These are phyloP conservation scores for Rhodotorula sphaerocarpa DNA, from an alignment of 768 basidiomycete species.

Conservation along the genomic window DNA sequence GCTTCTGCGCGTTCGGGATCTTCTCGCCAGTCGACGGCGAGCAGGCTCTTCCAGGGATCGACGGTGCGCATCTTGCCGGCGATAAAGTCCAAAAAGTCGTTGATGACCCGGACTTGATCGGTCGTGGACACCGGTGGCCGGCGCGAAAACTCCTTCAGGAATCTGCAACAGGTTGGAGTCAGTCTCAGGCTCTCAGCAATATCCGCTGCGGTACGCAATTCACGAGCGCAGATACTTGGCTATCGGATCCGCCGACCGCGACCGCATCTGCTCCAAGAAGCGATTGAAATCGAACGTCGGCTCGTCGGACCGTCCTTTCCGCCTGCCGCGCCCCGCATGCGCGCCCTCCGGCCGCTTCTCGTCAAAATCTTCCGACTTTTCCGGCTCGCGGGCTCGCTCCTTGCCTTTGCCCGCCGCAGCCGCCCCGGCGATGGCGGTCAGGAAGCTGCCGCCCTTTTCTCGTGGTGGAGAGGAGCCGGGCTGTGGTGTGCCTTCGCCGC, in stretches of 20 bases:
- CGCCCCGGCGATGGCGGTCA: neutral
- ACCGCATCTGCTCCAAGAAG: slow-evolving; percentile 91
- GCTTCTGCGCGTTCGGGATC: slow-evolving; percentile 52
- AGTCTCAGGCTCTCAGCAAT: no score
- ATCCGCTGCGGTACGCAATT: no score
- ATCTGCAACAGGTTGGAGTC: no score
- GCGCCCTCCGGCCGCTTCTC: neutral
- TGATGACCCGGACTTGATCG: slow-evolving; percentile 91
- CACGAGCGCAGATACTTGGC: slow-evolving; percentile 93
- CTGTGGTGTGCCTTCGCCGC: neutral
- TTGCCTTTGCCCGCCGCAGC: slow-evolving; percentile 11
- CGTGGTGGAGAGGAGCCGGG: neutral
- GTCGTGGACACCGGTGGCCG: slow-evolving; percentile 48
- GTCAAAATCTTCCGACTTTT: neutral
- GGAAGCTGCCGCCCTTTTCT: neutral
- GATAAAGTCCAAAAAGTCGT: slow-evolving; percentile 92
- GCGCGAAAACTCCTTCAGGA: slow-evolving; percentile 70
- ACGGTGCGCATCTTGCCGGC: slow-evolving; percentile 71
- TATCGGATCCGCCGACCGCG: slow-evolving; percentile 76
- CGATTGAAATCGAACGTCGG: slow-evolving; percentile 75
- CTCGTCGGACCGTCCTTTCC: slow-evolving; percentile 2
- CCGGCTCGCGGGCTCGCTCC: neutral
- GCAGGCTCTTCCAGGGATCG: slow-evolving; percentile 50
- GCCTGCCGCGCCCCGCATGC: neutral
- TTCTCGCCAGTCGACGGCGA: slow-evolving; percentile 47